Percentiles rank a stretch among this genome's conserved stretches.
Evolutionary conservation across 1,284 basidiomycete species (phyloP).

Genomic region (Peniophora sp.): DNA sequence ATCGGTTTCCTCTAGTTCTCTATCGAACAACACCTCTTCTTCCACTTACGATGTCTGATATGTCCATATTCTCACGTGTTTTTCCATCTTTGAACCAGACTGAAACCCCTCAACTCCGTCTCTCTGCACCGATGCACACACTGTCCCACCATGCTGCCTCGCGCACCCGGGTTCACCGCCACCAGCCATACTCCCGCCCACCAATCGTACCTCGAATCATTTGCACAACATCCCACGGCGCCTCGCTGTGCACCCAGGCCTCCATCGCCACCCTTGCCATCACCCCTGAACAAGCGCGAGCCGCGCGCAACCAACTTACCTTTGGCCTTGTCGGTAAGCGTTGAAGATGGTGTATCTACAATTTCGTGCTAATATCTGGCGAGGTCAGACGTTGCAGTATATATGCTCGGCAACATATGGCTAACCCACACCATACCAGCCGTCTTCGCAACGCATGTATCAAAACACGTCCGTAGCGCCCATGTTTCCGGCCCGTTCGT

Average conservation of each 20-base stretch:
- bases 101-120: conserved; percentile 18
- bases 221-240: conserved; percentile 24
- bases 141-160: conserved; percentile 53
- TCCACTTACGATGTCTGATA: neutral
- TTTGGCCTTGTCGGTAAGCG: no score
- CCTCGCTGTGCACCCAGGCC: conserved; percentile 41
- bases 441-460: no score
- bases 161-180: conserved; percentile 62
- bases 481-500: no score
- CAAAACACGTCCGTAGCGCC: no score
- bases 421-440: no score
- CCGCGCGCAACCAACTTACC: no score
- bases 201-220: conserved; percentile 22
- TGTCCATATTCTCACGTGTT: neutral
- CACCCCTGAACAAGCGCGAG: no score
- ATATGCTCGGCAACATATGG: no score
- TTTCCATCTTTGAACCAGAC: conserved; percentile 11
- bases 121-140: conserved; percentile 36
- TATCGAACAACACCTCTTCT: neutral
- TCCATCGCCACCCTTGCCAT: no score
- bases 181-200: conserved; percentile 48
- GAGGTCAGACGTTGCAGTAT: no score
- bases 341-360: no score
- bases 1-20: neutral
- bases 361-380: no score